Evolutionary conservation across 2,329 filamentous ascomycete genomes (phyloP), one percentile per base, ranked within the genome.

Genomic region (Podosphaera leucotricha): DNA sequence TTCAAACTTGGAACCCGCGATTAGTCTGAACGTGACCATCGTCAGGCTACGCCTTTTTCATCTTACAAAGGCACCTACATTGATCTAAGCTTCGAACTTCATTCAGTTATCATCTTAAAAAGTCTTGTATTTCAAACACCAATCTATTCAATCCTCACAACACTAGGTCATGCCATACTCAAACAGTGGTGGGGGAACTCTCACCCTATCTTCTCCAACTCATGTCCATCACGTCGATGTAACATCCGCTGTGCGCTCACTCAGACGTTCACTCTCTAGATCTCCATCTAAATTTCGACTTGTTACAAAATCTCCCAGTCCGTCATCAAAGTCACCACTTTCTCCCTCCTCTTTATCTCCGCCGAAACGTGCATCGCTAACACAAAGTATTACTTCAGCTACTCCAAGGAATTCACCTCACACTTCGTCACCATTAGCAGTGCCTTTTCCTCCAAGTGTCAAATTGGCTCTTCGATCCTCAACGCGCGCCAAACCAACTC

Each of bases 271-370:
- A 21, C 68, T 94, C 50, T 94, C 86, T 46, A 74, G 85, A 54
- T 94, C 87, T n/a, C 87, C 87, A 10, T 93, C 87, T 26, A 92
- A 90, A 60, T 87, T 90, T 59, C 70, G 72, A 46, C 64, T 92
- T 44, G 65, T 72, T 52, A 66, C 63, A 11, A 59, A 56, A 46
- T 56, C 57, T 24, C 54, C 57, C 19, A 58, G 52, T 46, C 52
- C 58, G 49, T 71, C 74, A 45, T 62, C 65, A 39, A 67, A 66
- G 41, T 72, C 71, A 39, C 67, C 70, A 30, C 62, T 75, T 38
- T 75, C 75, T 20, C 72, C 76, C 22, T 69, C 68, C 19, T 64
- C 67, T 44, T 63, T 67, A 48, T 64, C 68, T 7, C 68, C 67
- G 52, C 51, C 59, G 49, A 49, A 62, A 54, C 54, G 62, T 52